Base-by-base conservation (phyloP, 345 rosid species). In the Populus euphratica region DNA sequence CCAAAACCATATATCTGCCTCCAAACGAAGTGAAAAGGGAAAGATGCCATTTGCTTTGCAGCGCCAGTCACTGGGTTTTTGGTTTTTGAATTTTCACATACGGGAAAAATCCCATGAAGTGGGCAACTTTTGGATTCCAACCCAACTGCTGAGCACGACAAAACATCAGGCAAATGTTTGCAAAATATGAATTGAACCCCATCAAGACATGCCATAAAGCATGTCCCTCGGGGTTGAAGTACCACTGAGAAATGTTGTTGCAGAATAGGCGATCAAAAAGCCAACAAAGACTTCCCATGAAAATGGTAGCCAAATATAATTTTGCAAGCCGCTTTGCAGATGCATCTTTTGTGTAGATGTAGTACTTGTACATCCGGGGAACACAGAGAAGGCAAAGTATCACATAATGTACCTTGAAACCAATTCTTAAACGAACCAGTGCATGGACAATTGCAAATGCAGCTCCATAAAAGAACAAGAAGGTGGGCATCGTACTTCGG, bases 161-260 rank as follows among this genome's bases (percentile, higher is more conserved):
- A 77, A 96, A 96, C 99, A 96, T 96, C 88, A 96, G 80, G 88
- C 91, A 96, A 1, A 97, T 92, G 86, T 96, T 96, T 23, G 98
- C 98, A 31, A 78, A 91, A 83, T 94, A 96, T 0, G 97, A 88
- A 80, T 92, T 91, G 86, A 96, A 92, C 41, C 97, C 90, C 99
- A 93, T 92, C 69, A 91, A 86, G 21, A 88, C 82, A 66, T 96
- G 99, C 98, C 99, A 93, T 23, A 93, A 54, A 16, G 98, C 99
- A 43, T 96, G 99, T 0, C 99, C 99, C 72, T 96, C 94, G 8
- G 98, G 98, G 76, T 92, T 92, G 10, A 93, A 70, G 77, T 79
- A 78, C 99, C 97, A 92, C 18, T 20, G 72, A 18, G 93, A 85
- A 64, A 95, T 75, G 69, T 79, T 73, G 72, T 83, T 73, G 81